phyloP scores from a whole-genome alignment of 805 yeast species.

The Saccharomycopsis babjevae region DNA sequence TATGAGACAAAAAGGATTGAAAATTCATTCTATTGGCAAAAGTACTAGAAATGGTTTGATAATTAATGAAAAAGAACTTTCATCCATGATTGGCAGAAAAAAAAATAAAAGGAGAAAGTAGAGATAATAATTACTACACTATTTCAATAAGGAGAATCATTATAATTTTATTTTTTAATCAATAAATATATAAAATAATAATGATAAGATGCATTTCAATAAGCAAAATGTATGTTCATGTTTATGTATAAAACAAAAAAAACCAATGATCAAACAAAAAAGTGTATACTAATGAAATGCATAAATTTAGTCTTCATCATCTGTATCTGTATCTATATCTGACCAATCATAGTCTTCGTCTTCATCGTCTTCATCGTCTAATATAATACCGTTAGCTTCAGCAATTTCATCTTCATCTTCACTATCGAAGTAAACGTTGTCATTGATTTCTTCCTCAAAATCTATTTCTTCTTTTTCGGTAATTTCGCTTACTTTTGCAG shows the following conservation, averaged over 20 bases:
- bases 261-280: neutral
- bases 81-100: conserved; percentile 29
- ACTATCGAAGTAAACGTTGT: conserved; percentile 31
- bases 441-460: conserved; percentile 11
- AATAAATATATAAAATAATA: conserved; percentile 1
- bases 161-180: neutral
- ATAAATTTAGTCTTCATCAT: conserved; percentile 37
- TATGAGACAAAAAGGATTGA: conserved; percentile 66
- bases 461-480: conserved; percentile 46
- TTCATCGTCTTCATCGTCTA: conserved; percentile 27
- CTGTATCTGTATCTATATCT: conserved; percentile 57
- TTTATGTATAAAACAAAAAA: neutral
- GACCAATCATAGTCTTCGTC: conserved; percentile 34
- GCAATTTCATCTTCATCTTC: conserved; percentile 30
- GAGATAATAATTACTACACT: neutral
- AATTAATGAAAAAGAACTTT: conserved; percentile 59
- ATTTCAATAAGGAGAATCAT: neutral
- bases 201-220: neutral
- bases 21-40: conserved; percentile 65
- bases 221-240: neutral
- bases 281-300: neutral
- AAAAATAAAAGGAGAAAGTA: neutral
- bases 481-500: conserved; percentile 41
- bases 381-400: conserved; percentile 24
- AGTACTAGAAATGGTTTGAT: conserved; percentile 72